These are phyloP conservation scores for Candida gorgasii DNA, from an alignment of 805 yeast genomes.

Conservation along the genomic window DNA sequence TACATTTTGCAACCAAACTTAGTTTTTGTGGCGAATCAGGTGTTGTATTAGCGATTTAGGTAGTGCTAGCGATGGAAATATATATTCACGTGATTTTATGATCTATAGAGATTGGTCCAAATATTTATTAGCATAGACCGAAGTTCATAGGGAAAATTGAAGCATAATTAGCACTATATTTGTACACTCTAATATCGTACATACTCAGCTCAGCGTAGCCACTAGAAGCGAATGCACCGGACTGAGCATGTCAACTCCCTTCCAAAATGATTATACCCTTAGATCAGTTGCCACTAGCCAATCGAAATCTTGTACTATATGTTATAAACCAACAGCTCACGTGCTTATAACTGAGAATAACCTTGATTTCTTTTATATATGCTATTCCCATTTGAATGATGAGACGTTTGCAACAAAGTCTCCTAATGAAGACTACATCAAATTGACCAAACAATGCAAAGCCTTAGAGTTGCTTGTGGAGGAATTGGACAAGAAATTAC, in stretches of 20 bases:
- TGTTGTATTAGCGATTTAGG: too few species aligned
- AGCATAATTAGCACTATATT: too few species aligned
- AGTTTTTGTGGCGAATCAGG: too few species aligned
- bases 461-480: slow-evolving; percentile 21
- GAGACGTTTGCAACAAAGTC: slow-evolving; percentile 44
- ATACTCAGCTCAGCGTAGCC: too few species aligned
- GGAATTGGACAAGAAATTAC: slow-evolving; percentile 24
- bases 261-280: slow-evolving; percentile 41
- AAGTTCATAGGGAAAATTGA: too few species aligned
- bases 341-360: slow-evolving; percentile 50
- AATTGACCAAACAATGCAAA: slow-evolving; percentile 22
- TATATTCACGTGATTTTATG: too few species aligned
- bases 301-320: slow-evolving; percentile 48
- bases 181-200: too few species aligned
- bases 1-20: too few species aligned
- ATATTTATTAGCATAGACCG: too few species aligned
- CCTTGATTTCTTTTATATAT: slow-evolving; percentile 54
- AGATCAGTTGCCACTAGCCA: slow-evolving; percentile 44
- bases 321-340: slow-evolving; percentile 49
- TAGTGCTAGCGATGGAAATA: too few species aligned
- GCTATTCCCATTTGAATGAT: slow-evolving; percentile 50
- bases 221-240: too few species aligned
- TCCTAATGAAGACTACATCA: slow-evolving; percentile 36
- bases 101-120: too few species aligned
- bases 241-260: slow-evolving; percentile 18